Evolutionary conservation across 352 stramenopile genomes (phyloP).

Genomic region (Paralagenidium karlingii): DNA sequence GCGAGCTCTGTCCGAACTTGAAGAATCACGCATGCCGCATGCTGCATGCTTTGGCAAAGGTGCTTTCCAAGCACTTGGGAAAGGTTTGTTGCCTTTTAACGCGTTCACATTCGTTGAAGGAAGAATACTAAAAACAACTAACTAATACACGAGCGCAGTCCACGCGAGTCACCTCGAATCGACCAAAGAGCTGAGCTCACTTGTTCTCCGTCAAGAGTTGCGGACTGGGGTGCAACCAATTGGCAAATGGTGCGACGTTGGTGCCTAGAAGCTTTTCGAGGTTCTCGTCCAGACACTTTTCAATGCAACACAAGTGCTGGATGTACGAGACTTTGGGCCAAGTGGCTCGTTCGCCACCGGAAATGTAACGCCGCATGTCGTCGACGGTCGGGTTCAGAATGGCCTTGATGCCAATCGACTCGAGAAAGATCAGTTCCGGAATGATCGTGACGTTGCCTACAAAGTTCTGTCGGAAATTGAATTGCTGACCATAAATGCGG

Average conservation of each 20-base stretch:
- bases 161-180: too few species aligned
- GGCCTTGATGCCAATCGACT: constrained; percentile 69
- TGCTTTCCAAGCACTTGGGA: too few species aligned
- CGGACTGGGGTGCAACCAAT: constrained; percentile 39
- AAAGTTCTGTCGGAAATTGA: constrained; percentile 90
- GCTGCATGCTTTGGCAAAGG: too few species aligned
- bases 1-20: too few species aligned
- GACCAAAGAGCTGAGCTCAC: too few species aligned
- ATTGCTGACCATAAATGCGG: constrained; percentile 69
- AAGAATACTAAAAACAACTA: too few species aligned
- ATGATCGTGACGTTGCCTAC: constrained; percentile 94
- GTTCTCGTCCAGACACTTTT: constrained; percentile 46
- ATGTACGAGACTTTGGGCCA: constrained; percentile 91
- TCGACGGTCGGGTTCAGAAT: constrained; percentile 68
- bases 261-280: constrained; percentile 16
- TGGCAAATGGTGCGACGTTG: constrained; percentile 14
- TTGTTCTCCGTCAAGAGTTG: too few species aligned
- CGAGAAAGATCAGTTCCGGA: constrained; percentile 77
- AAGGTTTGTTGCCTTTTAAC: too few species aligned
- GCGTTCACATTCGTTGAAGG: too few species aligned
- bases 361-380: constrained; percentile 65
- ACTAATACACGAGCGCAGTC: too few species aligned
- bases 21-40: too few species aligned
- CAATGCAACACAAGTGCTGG: constrained; percentile 87
- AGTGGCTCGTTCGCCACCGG: constrained; percentile 81